Evolutionary conservation across 441 rosid genomes (phyloP).

Genomic region (Francoa sonchifolia): DNA sequence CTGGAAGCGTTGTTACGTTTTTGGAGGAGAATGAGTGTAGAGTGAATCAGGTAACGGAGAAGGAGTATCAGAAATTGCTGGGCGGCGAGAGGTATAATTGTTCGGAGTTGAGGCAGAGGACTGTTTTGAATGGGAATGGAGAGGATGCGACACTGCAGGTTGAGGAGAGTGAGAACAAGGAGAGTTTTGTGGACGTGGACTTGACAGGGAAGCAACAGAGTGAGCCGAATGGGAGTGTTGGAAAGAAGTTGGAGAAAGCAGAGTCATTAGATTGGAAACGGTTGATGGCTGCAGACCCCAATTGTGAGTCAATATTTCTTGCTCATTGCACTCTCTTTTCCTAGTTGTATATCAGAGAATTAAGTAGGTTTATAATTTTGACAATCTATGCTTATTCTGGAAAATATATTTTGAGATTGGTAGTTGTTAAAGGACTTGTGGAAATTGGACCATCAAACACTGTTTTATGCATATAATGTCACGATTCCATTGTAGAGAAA

Average conservation of each 20-base stretch:
- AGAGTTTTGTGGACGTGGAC: too few species aligned
- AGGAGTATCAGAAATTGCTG: constrained; percentile 2
- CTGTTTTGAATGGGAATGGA: constrained; percentile 30
- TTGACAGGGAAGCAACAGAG: constrained; percentile 23
- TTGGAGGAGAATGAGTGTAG: constrained; percentile 4
- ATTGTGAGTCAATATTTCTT: too few species aligned
- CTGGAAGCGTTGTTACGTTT: not conserved
- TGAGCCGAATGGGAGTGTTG: constrained; percentile 22
- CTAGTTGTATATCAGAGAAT: not conserved
- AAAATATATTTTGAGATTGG: too few species aligned
- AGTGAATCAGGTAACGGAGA: too few species aligned
- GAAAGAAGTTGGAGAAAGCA: constrained; percentile 48
- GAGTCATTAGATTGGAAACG: constrained; percentile 83
- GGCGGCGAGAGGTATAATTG: constrained; percentile 3
- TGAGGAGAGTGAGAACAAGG: constrained; percentile 23
- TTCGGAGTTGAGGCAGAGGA: constrained; percentile 76
- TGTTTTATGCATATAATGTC: too few species aligned
- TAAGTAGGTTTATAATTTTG: too few species aligned
- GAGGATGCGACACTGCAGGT: constrained; percentile 19
- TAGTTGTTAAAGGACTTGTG: too few species aligned
- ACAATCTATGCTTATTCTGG: too few species aligned
- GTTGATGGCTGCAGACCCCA: constrained; percentile 66
- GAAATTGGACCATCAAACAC: too few species aligned
- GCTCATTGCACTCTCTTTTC: too few species aligned
- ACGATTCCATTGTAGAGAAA: too few species aligned